Percentiles rank a stretch among this genome's conserved stretches.
Evolutionary conservation across 2,329 filamentous ascomycete species (phyloP).

Genomic region (Alternaria solani): DNA sequence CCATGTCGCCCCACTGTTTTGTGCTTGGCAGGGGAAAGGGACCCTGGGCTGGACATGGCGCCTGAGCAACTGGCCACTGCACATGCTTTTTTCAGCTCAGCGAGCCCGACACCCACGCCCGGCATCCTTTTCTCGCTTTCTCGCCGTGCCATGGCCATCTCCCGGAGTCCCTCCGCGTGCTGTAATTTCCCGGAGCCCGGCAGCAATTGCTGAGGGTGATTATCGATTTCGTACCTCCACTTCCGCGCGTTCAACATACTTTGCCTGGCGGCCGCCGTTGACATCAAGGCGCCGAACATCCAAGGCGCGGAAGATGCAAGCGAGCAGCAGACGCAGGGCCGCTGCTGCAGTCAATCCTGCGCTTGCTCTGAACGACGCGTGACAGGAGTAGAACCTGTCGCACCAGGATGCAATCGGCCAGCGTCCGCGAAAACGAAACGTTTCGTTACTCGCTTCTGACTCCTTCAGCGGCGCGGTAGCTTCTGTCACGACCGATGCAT

Average conservation of each 20-base stretch:
- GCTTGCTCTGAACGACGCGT: constrained; percentile 16
- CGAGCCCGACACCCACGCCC: constrained; percentile 1
- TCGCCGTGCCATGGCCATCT: constrained; percentile 9
- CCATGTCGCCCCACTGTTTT: constrained; percentile 20
- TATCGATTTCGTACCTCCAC: not conserved
- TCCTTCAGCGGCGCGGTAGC: constrained; percentile 9
- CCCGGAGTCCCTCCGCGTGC: constrained; percentile 12
- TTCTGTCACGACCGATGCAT: constrained; percentile 1
- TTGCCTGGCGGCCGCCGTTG: not conserved
- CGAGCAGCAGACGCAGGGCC: constrained; percentile 4
- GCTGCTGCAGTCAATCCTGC: constrained; percentile 16
- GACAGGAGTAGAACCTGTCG: constrained; percentile 28
- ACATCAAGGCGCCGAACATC: not conserved
- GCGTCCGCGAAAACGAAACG: constrained; percentile 31
- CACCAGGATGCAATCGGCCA: constrained; percentile 34
- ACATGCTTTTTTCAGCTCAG: constrained; percentile 10
- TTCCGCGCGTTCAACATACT: not conserved
- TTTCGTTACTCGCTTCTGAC: constrained; percentile 18
- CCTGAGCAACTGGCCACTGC: constrained; percentile 17
- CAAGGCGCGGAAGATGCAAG: constrained; percentile 1
- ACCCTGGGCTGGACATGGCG: constrained; percentile 14
- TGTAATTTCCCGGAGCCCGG: constrained; percentile 10
- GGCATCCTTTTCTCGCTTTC: constrained; percentile 4
- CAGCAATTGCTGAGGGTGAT: not conserved
- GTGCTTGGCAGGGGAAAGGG: constrained; percentile 45